Conservation (phyloP, 176 grass and related monocot species). For the Hyparrhenia diplandra region DNA sequence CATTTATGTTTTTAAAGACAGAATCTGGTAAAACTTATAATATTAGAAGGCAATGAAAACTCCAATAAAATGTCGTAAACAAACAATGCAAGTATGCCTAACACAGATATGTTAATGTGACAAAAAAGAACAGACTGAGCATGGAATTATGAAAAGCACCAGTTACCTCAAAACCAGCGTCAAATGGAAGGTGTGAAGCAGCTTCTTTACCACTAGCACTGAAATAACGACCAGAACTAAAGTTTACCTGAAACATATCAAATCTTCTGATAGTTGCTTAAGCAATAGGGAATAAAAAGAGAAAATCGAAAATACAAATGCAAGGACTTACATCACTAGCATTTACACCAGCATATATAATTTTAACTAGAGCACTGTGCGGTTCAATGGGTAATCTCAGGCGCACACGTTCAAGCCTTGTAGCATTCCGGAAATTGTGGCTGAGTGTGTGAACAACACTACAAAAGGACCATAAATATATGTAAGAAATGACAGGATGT, state of each 20-base stretch:
- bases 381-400: constrained; percentile 68
- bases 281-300: neutral
- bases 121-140: neutral
- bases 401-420: constrained; percentile 49
- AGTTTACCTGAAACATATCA: constrained; percentile 68
- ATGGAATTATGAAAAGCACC: neutral
- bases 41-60: neutral
- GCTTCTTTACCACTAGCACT: constrained; percentile 55
- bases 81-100: neutral
- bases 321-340: constrained; percentile 83
- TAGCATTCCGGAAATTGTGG: constrained; percentile 84
- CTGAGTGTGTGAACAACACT: constrained; percentile 85
- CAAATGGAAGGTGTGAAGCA: constrained; percentile 74
- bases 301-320: neutral
- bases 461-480: constrained; percentile 26
- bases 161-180: constrained; percentile 85
- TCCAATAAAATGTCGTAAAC: neutral
- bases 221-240: constrained; percentile 88
- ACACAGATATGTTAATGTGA: neutral
- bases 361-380: constrained; percentile 67
- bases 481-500: neutral
- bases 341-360: constrained; percentile 97
- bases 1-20: neutral
- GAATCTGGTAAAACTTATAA: neutral
- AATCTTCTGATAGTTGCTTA: constrained; percentile 7